phyloP scores from a whole-genome alignment of 2,329 filamentous ascomycete genomes.

The Sporothrix phasma region DNA sequence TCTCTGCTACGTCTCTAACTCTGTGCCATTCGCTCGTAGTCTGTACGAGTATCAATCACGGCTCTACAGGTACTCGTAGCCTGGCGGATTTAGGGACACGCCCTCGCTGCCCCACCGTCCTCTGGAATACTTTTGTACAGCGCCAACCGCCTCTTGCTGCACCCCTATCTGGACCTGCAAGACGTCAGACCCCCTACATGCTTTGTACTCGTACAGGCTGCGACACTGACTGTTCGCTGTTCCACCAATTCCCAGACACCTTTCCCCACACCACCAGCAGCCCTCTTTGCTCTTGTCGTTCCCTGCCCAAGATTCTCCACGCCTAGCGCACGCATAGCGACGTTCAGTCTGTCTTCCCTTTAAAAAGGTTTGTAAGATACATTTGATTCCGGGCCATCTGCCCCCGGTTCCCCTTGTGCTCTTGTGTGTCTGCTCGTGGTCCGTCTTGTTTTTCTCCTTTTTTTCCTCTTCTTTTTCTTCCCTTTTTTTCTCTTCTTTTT shows the following conservation, averaged over 20 bases:
- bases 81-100: not conserved
- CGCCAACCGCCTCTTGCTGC: not conserved
- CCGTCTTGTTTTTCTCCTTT: too few relatives aligned
- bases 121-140: not conserved
- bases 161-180: not conserved
- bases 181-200: not conserved
- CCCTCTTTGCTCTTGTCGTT: not conserved
- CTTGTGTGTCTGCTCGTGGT: too few relatives aligned
- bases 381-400: too few relatives aligned
- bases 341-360: not conserved
- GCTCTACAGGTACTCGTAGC: too few relatives aligned
- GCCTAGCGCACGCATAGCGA: not conserved
- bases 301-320: conserved; percentile 2
- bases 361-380: too few relatives aligned
- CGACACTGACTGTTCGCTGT: too few relatives aligned
- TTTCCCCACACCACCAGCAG: conserved; percentile 2
- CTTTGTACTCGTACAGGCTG: too few relatives aligned
- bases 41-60: too few relatives aligned
- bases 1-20: too few relatives aligned
- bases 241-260: not conserved
- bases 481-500: not conserved
- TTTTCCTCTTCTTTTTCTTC: not conserved
- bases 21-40: too few relatives aligned
- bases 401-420: not conserved
- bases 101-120: not conserved